These are phyloP conservation scores for Solanum habrochaites DNA, from an alignment of 257 asterid species.

Conservation along the genomic window DNA sequence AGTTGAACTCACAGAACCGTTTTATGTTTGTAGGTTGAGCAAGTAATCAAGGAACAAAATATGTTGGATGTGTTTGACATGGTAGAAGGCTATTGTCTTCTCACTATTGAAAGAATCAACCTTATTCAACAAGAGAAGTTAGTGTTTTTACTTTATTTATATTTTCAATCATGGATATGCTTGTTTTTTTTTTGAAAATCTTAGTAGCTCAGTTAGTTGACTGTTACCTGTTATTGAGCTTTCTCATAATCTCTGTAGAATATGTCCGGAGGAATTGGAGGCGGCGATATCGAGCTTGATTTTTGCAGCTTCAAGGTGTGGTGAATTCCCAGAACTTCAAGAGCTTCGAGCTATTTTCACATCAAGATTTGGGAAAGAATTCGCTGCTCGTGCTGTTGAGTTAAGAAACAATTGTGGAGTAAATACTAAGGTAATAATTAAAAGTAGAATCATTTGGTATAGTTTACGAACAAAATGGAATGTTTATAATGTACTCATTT, in stretches of 20 bases:
- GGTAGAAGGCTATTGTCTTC: slow-evolving; percentile 58
- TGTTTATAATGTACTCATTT: not conserved
- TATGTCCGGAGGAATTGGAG: slow-evolving; percentile 65
- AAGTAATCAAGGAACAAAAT: slow-evolving; percentile 80
- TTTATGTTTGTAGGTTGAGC: slow-evolving; percentile 46
- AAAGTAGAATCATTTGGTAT: not conserved
- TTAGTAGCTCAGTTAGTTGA: not conserved
- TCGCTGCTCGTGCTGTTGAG: slow-evolving; percentile 53
- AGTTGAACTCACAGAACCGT: not conserved
- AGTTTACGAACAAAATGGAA: not conserved
- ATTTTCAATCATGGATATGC: not conserved
- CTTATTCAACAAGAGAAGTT: slow-evolving; percentile 60
- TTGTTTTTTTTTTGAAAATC: not conserved
- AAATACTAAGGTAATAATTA: slow-evolving; percentile 50
- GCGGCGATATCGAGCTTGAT: slow-evolving; percentile 69
- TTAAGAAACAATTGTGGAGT: slow-evolving; percentile 88
- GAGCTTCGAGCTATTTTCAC: slow-evolving; percentile 48
- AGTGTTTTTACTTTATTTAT: not conserved
- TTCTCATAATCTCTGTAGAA: slow-evolving; percentile 19
- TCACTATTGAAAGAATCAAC: slow-evolving; percentile 45
- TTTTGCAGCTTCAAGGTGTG: slow-evolving; percentile 73
- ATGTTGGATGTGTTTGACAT: slow-evolving; percentile 62
- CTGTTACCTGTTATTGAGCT: not conserved
- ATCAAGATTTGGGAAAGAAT: slow-evolving; percentile 55
- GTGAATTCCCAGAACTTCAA: slow-evolving; percentile 90